These are phyloP conservation scores for Phytopythium montanum DNA, from an alignment of 352 stramenopile species.

Conservation along the genomic window DNA sequence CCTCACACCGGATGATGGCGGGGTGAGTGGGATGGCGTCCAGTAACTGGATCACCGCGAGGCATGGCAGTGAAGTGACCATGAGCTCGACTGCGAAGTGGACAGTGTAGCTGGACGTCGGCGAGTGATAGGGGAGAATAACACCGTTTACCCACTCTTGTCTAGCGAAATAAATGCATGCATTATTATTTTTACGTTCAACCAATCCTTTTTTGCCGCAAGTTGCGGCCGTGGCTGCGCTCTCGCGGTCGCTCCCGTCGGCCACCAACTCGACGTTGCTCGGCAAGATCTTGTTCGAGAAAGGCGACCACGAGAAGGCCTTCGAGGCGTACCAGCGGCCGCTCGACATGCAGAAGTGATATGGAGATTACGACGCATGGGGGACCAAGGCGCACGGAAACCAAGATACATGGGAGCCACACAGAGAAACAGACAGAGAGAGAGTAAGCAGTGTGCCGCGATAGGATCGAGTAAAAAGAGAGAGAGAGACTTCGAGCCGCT, in stretches of 20 bases:
- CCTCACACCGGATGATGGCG: background rate
- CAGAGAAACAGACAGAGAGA: background rate
- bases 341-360: conserved; percentile 59
- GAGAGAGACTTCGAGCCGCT: too few species aligned
- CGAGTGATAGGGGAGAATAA: too few species aligned
- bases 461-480: background rate
- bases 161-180: too few species aligned
- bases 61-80: background rate
- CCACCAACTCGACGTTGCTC: conserved; percentile 78
- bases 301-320: conserved; percentile 82
- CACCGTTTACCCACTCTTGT: too few species aligned
- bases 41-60: background rate
- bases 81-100: background rate
- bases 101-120: too few species aligned
- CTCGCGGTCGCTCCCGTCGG: conserved; percentile 60
- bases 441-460: background rate
- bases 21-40: background rate
- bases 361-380: background rate
- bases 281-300: conserved; percentile 89
- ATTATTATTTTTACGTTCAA: too few species aligned
- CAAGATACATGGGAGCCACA: background rate
- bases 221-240: conserved; percentile 63
- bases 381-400: background rate
- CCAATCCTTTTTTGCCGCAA: too few species aligned
- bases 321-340: conserved; percentile 82